phyloP scores from a whole-genome alignment of 495 filamentous ascomycete genomes.

The Penicillium malachiteum region DNA sequence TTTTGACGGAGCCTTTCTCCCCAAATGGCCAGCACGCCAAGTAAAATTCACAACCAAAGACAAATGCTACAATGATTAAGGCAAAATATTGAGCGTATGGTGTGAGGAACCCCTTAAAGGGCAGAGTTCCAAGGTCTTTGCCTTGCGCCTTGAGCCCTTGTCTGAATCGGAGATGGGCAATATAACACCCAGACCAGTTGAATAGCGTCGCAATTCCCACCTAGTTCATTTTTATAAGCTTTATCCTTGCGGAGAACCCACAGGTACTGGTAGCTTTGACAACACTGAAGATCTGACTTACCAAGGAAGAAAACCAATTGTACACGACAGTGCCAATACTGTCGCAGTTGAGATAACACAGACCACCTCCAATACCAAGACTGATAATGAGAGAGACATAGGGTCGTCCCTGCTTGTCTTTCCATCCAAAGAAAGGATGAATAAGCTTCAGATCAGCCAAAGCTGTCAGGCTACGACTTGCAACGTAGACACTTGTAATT shows the following conservation, averaged over 20 bases:
- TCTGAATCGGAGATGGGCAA: slow-evolving; percentile 65
- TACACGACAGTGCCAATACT: slow-evolving; percentile 25
- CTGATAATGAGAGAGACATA: slow-evolving; percentile 24
- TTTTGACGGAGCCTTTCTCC: slow-evolving; percentile 27
- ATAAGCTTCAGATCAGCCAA: slow-evolving; percentile 24
- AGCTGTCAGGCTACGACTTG: slow-evolving; percentile 29
- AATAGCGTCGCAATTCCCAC: slow-evolving; percentile 30
- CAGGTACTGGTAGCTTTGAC: no score
- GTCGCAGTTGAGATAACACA: slow-evolving; percentile 28
- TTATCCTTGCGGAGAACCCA: no score
- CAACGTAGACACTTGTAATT: slow-evolving; percentile 30
- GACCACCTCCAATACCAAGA: slow-evolving; percentile 22
- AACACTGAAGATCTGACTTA: slow-evolving; percentile 8
- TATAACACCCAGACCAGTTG: slow-evolving; percentile 55
- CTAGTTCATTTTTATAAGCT: slow-evolving; percentile 5
- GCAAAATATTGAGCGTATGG: slow-evolving; percentile 61
- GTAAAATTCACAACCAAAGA: slow-evolving; percentile 60
- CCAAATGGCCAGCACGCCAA: slow-evolving; percentile 39
- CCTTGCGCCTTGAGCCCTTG: slow-evolving; percentile 55
- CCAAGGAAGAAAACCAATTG: slow-evolving; percentile 29
- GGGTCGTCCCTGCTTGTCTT: slow-evolving; percentile 25
- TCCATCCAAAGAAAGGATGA: slow-evolving; percentile 29
- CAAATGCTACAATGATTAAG: slow-evolving; percentile 56
- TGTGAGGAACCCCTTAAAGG: slow-evolving; percentile 56
- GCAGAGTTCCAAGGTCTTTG: slow-evolving; percentile 46